Base-by-base conservation (phyloP, 768 basidiomycete genomes). In the Lactarius hatsudake region DNA sequence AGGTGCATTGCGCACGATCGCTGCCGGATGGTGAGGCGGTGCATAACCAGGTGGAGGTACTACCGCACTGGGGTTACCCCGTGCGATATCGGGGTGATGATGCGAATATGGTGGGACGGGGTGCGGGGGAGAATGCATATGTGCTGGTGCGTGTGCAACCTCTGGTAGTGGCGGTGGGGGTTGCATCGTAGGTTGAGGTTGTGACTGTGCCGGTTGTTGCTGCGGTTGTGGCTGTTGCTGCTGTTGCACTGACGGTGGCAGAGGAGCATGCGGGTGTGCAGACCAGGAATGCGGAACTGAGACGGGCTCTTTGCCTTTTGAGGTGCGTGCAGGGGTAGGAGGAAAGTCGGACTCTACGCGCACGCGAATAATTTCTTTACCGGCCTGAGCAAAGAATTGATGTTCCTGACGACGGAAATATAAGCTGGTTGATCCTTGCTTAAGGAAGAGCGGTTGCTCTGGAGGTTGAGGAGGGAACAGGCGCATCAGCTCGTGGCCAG, bases 401-500 rank as follows among this genome's bases (percentile, higher is more conserved):
- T 90, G 87, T 72, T 93, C 90, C 75, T 93, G 88, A 0, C 84
- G 80, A 69, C 86, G 83, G 74, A 93, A 93, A 75, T 83, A 91
- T 34, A 86, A 84, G 59, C 86, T 87, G 0, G 91, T 91, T 3
- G 89, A 85, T 0, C 87, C 86, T 2, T 83, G 81, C 63, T 84
- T 79, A 77, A 85, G 81, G 70, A 85, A 84, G 36, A 81, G 78
- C 60, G 83, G 84, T 61, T 71, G 69, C 54, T 53, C 82, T 55
- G 90, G 90, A 18, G 89, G 83, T 4, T 86, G 79, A 6, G 90
- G 83, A 0, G 91, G 91, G 74, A 92, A 93, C 79, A 93, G 84
- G 17, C 88, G 88, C 91, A 93, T 93, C 71, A 93, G 83, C 71
- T 93, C 89, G 71, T 93, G 90, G 2, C 90, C 90, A 0, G 88